Percentiles rank a stretch among this genome's conserved stretches.
phyloP scores from a whole-genome alignment of 1,284 basidiomycete species.

The Puccinia horiana region DNA sequence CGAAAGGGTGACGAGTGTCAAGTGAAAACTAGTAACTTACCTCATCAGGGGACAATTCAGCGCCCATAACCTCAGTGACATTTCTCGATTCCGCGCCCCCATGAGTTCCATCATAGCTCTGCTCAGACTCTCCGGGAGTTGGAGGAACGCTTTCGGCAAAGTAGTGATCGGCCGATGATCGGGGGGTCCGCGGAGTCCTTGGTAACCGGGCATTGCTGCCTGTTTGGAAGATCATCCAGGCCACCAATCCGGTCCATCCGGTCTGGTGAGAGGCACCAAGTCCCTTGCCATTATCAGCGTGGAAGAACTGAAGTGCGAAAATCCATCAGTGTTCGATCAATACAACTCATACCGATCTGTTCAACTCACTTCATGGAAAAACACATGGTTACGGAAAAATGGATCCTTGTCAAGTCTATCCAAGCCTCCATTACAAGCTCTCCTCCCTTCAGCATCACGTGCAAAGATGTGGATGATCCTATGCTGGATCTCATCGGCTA shows the following conservation, averaged over 20 bases:
- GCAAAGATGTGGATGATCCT: conserved; percentile 95
- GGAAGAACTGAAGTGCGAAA: conserved; percentile 72
- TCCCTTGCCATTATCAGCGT: conserved; percentile 85
- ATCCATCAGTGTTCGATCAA: background rate
- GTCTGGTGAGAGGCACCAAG: conserved; percentile 96
- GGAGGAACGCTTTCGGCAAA: conserved; percentile 68
- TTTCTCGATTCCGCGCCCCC: conserved; percentile 1
- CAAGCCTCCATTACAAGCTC: conserved; percentile 89
- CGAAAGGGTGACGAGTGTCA: background rate
- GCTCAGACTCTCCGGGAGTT: conserved; percentile 46
- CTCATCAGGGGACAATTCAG: conserved; percentile 49
- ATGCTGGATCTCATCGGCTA: conserved; percentile 96
- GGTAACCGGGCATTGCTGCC: conserved; percentile 56
- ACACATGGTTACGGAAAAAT: conserved; percentile 93
- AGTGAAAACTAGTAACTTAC: conserved; percentile 15
- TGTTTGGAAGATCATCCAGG: conserved; percentile 51
- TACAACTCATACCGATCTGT: background rate
- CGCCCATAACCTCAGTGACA: background rate
- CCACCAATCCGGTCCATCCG: conserved; percentile 70
- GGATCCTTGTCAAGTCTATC: conserved; percentile 84
- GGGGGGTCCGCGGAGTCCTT: conserved; percentile 68
- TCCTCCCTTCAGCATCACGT: conserved; percentile 77
- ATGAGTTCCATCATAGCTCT: conserved; percentile 25
- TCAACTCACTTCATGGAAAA: conserved; percentile 79
- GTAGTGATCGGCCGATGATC: conserved; percentile 84